phyloP scores from a whole-genome alignment of 192 early-diverging fungal genomes.

The Rhizoclosmatium sp. region DNA sequence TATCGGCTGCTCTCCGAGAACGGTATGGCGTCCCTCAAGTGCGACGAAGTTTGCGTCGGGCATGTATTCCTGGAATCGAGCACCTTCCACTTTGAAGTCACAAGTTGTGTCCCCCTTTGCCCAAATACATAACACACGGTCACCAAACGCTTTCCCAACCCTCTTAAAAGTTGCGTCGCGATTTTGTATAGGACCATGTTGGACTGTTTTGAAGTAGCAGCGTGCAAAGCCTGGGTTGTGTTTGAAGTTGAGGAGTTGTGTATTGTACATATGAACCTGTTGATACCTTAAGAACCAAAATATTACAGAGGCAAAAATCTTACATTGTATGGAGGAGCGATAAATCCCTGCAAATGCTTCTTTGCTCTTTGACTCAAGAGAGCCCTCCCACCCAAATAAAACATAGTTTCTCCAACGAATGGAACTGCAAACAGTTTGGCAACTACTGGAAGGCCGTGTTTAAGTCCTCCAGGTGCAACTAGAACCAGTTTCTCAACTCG shows the following conservation, averaged over 20 bases:
- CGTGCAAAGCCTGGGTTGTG: constrained; percentile 22
- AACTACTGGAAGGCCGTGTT: background rate
- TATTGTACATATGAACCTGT: constrained; percentile 5
- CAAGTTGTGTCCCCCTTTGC: constrained; percentile 6
- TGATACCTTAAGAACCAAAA: background rate
- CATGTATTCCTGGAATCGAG: constrained; percentile 11
- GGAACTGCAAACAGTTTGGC: constrained; percentile 21
- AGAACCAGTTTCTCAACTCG: constrained; percentile 22
- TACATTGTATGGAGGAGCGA: constrained; percentile 27
- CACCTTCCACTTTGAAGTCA: constrained; percentile 11
- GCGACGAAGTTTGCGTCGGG: constrained; percentile 1
- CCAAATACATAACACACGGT: constrained; percentile 30
- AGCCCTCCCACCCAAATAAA: constrained; percentile 14
- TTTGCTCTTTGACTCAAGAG: background rate
- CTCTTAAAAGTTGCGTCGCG: constrained; percentile 14
- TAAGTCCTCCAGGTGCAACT: constrained; percentile 25
- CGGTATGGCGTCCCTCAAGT: constrained; percentile 27
- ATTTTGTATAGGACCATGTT: constrained; percentile 15
- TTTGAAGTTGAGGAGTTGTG: constrained; percentile 17
- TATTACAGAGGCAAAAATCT: background rate
- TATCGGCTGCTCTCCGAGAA: constrained; percentile 8
- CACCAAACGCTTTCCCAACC: constrained; percentile 6
- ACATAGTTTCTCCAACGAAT: constrained; percentile 2
- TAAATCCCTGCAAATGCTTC: constrained; percentile 24
- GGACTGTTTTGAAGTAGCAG: constrained; percentile 15